Evolutionary conservation across 305 asterid genomes (phyloP).

Genomic region (Plantago coronopus): DNA sequence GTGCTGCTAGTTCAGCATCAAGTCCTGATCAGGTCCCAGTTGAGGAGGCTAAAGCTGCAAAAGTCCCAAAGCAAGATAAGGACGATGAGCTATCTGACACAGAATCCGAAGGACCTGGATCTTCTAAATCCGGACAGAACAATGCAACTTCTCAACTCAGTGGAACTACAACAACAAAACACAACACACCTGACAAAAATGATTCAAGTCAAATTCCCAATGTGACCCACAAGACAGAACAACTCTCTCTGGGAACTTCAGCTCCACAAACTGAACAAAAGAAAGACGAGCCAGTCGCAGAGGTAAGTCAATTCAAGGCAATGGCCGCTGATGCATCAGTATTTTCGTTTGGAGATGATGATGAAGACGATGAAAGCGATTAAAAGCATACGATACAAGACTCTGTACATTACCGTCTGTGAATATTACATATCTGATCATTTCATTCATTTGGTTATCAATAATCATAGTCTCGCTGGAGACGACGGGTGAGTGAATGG

Average conservation of each 20-base stretch:
- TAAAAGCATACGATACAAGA: slow-evolving; percentile 17
- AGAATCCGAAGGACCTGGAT: slow-evolving; percentile 45
- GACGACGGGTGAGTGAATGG: neutral
- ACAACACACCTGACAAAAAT: slow-evolving; percentile 24
- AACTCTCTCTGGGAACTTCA: slow-evolving; percentile 49
- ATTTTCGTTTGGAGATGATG: slow-evolving; percentile 94
- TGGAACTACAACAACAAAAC: slow-evolving; percentile 25
- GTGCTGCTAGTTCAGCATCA: slow-evolving; percentile 31
- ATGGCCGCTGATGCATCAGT: slow-evolving; percentile 98
- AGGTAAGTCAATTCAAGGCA: slow-evolving; percentile 85
- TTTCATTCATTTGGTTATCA: slow-evolving; percentile 26
- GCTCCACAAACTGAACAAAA: slow-evolving; percentile 33
- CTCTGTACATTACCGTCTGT: slow-evolving; percentile 31
- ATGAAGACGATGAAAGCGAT: slow-evolving; percentile 90
- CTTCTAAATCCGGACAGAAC: slow-evolving; percentile 35
- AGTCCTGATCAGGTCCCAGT: slow-evolving; percentile 33
- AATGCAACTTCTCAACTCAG: slow-evolving; percentile 32
- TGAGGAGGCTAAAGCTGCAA: slow-evolving; percentile 33
- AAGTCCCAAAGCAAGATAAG: slow-evolving; percentile 38
- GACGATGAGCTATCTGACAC: slow-evolving; percentile 73
- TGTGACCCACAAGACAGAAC: slow-evolving; percentile 48
- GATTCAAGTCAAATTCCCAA: slow-evolving; percentile 38
- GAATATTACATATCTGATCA: slow-evolving; percentile 21
- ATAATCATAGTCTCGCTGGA: slow-evolving; percentile 21
- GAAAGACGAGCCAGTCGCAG: slow-evolving; percentile 46